Percentiles rank a stretch among this genome's conserved stretches.
Conservation (phyloP, 164 flowering plant genomes). For the Berberis vulgaris region DNA sequence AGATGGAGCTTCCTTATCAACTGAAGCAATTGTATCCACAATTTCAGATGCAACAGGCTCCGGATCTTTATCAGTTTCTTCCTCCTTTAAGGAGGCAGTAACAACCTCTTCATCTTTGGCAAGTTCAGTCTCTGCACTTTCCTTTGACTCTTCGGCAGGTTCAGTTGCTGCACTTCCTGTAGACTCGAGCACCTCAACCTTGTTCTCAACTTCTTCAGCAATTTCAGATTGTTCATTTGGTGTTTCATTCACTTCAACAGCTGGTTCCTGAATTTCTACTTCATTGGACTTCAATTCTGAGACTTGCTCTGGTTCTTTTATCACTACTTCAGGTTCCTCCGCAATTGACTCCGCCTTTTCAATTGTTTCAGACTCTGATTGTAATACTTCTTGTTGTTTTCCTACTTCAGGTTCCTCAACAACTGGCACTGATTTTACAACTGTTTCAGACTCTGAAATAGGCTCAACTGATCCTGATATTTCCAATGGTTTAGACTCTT, state of each 20-base stretch:
- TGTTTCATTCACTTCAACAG: neutral
- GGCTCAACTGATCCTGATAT: neutral
- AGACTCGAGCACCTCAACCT: constrained; percentile 9
- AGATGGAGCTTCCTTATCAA: constrained; percentile 5
- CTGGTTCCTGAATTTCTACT: constrained; percentile 10
- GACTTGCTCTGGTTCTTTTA: constrained; percentile 5
- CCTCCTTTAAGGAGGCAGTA: constrained; percentile 9
- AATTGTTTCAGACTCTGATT: neutral
- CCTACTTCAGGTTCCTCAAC: constrained; percentile 3
- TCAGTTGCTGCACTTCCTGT: constrained; percentile 9
- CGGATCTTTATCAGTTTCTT: constrained; percentile 8
- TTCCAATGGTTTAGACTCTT: neutral
- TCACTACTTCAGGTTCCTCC: neutral
- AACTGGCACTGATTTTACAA: constrained; percentile 1
- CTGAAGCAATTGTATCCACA: constrained; percentile 5
- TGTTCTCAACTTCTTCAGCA: constrained; percentile 7
- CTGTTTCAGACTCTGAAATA: neutral
- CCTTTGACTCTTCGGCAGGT: neutral
- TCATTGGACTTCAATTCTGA: constrained; percentile 9
- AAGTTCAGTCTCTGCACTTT: neutral
- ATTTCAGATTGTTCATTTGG: constrained; percentile 2
- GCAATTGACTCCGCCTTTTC: constrained; percentile 6
- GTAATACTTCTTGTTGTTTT: neutral
- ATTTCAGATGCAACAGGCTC: constrained; percentile 7
- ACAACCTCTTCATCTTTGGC: constrained; percentile 10